Base-by-base conservation (phyloP, 2,329 filamentous ascomycete species). In the Knufia petricola region DNA sequence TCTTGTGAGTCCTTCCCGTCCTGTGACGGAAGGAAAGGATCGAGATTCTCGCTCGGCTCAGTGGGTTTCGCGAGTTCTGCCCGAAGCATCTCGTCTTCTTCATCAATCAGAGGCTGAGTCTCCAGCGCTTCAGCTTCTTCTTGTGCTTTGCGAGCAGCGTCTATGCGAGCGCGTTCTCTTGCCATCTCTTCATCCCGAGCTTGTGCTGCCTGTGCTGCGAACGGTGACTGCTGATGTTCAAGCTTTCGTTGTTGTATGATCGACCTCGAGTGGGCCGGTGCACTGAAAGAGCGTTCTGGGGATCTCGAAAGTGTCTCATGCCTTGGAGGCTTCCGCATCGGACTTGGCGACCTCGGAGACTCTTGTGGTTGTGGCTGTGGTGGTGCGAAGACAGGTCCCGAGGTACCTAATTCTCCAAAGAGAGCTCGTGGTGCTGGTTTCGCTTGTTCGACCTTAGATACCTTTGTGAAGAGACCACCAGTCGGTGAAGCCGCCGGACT, bases 1-100 rank as follows among this genome's bases (percentile, higher is more conserved):
- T 37, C 34, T n/a, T 39, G 32, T 13, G 36, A 47, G 20, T 12
- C 20, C 7, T 38, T 44, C 6, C 66, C 67, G 24, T 63, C 62
- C 44, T 72, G 69, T 49, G 72, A 69, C 13, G 69, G 66, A 15
- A 73, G 54, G 56, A 73, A 73, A n/a, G 69, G 66, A 52, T 72
- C 71, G 19, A 74, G 63, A 1, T 64, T 67, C 39, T 66, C 63
- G 12, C 64, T 66, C 2, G 69, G 67, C 30, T 66, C 63, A 21
- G 72, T 52, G 31, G 71, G 69, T 20, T 60, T 63, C 38, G 64
- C 63, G 42, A 74, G 63, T 38, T 73, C 68, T 31, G 64, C 63
- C 37, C 67, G 70, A 13, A 73, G 61, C 49, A 63, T 63, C 50
- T 72, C 70, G 52, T 72, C 70, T 52, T 74, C 71, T 40, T 71